Evolutionary conservation across 805 yeast species (phyloP).

Genomic region (Maudiozyma bulderi): DNA sequence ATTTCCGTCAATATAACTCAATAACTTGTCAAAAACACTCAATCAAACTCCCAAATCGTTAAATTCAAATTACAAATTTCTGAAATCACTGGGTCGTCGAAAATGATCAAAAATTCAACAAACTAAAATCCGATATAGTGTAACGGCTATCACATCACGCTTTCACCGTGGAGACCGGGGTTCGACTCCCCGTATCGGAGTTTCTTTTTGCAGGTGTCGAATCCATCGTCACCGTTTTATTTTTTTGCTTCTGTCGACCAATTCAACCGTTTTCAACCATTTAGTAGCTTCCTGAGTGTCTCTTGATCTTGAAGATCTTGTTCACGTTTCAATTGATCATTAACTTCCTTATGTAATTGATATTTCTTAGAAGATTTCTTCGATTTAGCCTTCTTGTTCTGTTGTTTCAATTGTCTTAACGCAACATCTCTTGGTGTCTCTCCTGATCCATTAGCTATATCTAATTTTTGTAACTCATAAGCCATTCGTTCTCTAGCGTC

Average conservation of each 20-base stretch:
- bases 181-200: constrained; percentile 7
- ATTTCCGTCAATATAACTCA: no score
- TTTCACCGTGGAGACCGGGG: constrained; percentile 7
- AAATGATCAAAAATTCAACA: neutral
- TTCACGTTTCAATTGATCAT: constrained; percentile 13
- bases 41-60: no score
- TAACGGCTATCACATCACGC: constrained; percentile 8
- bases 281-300: constrained; percentile 8
- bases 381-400: constrained; percentile 41
- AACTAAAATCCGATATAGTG: constrained; percentile 4
- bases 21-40: no score
- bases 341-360: constrained; percentile 24
- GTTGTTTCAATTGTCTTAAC: constrained; percentile 36
- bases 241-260: neutral
- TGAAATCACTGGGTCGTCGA: neutral
- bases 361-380: constrained; percentile 34
- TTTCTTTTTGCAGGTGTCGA: constrained; percentile 5
- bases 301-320: constrained; percentile 19
- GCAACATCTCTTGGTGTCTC: constrained; percentile 13
- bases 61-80: neutral
- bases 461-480: constrained; percentile 36
- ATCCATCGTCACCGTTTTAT: neutral
- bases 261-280: constrained; percentile 7
- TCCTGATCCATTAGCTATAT: neutral
- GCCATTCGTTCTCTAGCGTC: constrained; percentile 79